Evolutionary conservation across 1,284 basidiomycete species (phyloP).

Genomic region (Schizophyllum amplum): DNA sequence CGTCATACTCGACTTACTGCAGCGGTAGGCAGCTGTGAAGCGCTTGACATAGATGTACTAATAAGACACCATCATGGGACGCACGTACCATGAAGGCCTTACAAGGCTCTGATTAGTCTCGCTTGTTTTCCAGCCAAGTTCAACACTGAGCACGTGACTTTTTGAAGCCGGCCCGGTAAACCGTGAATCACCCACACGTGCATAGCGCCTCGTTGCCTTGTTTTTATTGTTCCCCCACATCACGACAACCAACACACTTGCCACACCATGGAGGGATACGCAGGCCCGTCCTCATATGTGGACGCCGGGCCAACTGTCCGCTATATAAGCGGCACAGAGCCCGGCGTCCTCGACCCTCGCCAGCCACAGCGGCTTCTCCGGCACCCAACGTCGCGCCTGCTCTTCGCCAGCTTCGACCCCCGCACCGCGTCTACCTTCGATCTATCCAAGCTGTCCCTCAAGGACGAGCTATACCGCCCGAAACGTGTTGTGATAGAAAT

Average conservation of each 20-base stretch:
- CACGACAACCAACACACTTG: neutral
- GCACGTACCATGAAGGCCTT: too few relatives aligned
- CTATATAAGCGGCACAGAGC: constrained; percentile 28
- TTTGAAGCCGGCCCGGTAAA: too few relatives aligned
- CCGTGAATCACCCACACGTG: too few relatives aligned
- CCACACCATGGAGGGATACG: neutral
- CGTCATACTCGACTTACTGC: too few relatives aligned
- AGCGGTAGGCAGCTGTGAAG: too few relatives aligned
- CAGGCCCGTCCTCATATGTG: neutral
- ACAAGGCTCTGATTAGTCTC: too few relatives aligned
- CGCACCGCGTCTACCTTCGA: constrained; percentile 43
- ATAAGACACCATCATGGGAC: too few relatives aligned
- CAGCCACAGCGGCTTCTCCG: constrained; percentile 53
- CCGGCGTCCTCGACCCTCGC: constrained; percentile 52
- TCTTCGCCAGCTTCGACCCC: constrained; percentile 65
- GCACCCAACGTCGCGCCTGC: constrained; percentile 41
- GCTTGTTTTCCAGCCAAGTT: too few relatives aligned
- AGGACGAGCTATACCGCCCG: constrained; percentile 42
- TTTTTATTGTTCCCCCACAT: neutral
- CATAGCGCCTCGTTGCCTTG: too few relatives aligned
- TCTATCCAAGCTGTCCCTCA: constrained; percentile 27
- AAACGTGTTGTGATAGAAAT: constrained; percentile 58
- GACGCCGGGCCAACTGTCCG: too few relatives aligned
- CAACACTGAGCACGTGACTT: too few relatives aligned
- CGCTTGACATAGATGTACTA: too few relatives aligned